Percentiles rank a stretch among this genome's conserved stretches.
Evolutionary conservation across 1,284 basidiomycete genomes (phyloP).

Genomic region (Phylloporus gajari): DNA sequence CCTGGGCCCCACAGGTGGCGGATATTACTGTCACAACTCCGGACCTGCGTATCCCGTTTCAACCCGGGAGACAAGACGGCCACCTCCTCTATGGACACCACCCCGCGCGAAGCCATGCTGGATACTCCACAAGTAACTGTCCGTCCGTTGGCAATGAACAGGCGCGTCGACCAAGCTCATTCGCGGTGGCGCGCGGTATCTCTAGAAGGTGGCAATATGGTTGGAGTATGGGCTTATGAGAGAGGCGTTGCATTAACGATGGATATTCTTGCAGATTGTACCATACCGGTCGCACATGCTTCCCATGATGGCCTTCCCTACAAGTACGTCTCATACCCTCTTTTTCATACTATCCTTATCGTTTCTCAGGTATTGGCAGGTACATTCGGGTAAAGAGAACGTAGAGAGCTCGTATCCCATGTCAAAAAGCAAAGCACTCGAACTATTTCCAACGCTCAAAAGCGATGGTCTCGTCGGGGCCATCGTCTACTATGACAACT

Average conservation of each 20-base stretch:
- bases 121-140: constrained; percentile 41
- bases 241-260: constrained; percentile 93
- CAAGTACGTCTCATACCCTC: constrained; percentile 68
- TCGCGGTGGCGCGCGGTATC: constrained; percentile 58
- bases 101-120: too few relatives aligned
- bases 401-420: constrained; percentile 97
- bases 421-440: constrained; percentile 91
- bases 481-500: constrained; percentile 96
- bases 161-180: too few relatives aligned
- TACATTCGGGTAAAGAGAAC: constrained; percentile 96
- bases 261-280: constrained; percentile 94
- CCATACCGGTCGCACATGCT: constrained; percentile 93
- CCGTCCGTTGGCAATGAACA: too few relatives aligned
- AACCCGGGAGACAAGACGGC: constrained; percentile 63
- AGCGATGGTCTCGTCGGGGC: constrained; percentile 92
- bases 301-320: constrained; percentile 96
- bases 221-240: constrained; percentile 95
- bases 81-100: constrained; percentile 49
- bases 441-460: constrained; percentile 97
- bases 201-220: constrained; percentile 96
- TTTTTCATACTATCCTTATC: neutral
- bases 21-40: constrained; percentile 77
- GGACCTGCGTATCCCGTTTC: constrained; percentile 72
- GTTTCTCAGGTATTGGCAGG: constrained; percentile 86
- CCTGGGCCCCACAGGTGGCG: constrained; percentile 63